Base-by-base conservation (phyloP, 129 eudicot species). In the Flaveria linearis region DNA sequence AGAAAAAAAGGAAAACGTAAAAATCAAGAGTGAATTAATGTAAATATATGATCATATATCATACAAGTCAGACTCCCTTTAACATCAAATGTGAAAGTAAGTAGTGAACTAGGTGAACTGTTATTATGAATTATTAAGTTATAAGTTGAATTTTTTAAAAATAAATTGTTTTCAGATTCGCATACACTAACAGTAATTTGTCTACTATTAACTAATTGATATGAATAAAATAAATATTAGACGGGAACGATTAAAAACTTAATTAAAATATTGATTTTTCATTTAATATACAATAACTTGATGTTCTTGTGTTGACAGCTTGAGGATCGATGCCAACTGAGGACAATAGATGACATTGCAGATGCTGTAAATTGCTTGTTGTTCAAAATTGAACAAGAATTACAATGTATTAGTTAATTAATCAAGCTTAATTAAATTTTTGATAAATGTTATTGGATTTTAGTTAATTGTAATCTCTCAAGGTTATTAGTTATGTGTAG, bases 241-340 rank as follows among this genome's bases (percentile, higher is more conserved):
- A 30, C 5, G 5, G 36, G 4, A 47, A 47, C 4, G 13, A 20
- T 20, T 3, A 7, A 57, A 28, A 14, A 30, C 42, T 62, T 28
- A 14, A 62, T 0, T 36, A 28, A 13, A 16, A 30, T 30, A 15
- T 30, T 6, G 1, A 13, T 30, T 4, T 30, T 30, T 30, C 36
- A 4, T 30, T 30, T 30, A 30, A 30, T 30, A 30, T 30, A 30
- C 36, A 30, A 30, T 30, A 56, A 60, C 50, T 60, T 61, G 42
- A 20, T 46, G 42, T 41, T 72, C 16, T 20, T 57, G 25, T 65
- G 50, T 14, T 53, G 47, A 30, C 82, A 90, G 96, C 76, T 90
- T 68, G 96, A 90, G 61, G 92, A 90, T 16, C 86, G 89, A 53
- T 84, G 96, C 78, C 88, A 85, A 78, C 50, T 87, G 74, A 87